Evolutionary conservation across 805 yeast species (phyloP), one percentile per base, ranked within the genome.

Genomic region (Barnettozyma populi): DNA sequence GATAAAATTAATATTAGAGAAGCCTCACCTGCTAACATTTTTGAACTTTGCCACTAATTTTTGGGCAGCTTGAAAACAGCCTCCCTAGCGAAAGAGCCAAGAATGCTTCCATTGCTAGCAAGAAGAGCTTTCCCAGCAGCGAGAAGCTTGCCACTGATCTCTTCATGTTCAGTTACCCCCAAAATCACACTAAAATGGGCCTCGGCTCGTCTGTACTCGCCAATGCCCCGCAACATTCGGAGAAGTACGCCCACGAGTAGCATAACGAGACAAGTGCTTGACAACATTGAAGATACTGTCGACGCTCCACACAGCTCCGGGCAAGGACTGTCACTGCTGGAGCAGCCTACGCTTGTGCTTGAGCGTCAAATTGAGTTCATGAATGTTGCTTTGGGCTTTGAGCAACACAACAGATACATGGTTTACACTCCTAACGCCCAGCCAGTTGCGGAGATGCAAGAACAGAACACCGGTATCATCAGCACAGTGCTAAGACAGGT

Each of bases 341-440:
- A 37, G 4, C 88, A 88, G 57, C 97, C 97, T 1, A 85, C 92
- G 5, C 65, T 92, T 19, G 89, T 92, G 1, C 79, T 94, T 41
- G 97, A 92, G 60, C 75, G 99, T 48, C 86, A 87, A 60, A 72
- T 94, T 21, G 98, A 94, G 68, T 75, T 84, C 70, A 83, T 89
- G 89, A 90, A 89, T 60, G 72, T 94, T 16, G 75, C 90, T 45
- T 61, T 90, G 11, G 97, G 97, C 1, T 88, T 86, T 57, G 98
- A 92, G 63, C 98, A 94, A 67, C 88, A 94, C 2, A 92, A 90
- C 62, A 70, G 75, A 53, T 92, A 92, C 61, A 74, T 72, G 11
- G 75, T 94, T 39, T 74, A 83, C 80, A 85, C 88, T 63, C 75
- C 85, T 0, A 56, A 71, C 52, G 98, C 98, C 1, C 72, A 79